A percentile compares a stretch with the other conserved stretches of the same genome.
Evolutionary conservation across 1,284 basidiomycete genomes (phyloP).

Genomic region (Pterulicium gracile): DNA sequence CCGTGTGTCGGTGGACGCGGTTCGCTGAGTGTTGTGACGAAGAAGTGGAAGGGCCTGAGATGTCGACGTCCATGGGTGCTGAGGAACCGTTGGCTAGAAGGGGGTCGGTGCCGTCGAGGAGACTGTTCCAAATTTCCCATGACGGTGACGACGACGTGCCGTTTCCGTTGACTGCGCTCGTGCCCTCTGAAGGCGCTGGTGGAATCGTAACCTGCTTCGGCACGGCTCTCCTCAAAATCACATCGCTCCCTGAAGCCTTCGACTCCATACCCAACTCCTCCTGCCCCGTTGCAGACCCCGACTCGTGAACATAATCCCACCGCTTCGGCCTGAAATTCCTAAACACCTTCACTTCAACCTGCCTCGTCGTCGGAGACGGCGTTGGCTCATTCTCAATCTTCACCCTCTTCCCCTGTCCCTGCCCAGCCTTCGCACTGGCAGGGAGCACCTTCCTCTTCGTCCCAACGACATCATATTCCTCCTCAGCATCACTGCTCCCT

Average conservation of each 20-base stretch:
- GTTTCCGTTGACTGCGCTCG: slow-evolving; percentile 16
- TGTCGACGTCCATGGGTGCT: slow-evolving; percentile 6
- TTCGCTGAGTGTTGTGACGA: slow-evolving; percentile 22
- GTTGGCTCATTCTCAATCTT: slow-evolving; percentile 25
- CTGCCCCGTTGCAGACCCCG: slow-evolving; percentile 25
- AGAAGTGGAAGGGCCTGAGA: neutral
- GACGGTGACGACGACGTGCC: neutral
- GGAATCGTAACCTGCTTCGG: slow-evolving; percentile 19
- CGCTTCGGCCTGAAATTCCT: slow-evolving; percentile 54
- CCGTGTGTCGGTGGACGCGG: slow-evolving; percentile 34
- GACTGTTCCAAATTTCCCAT: neutral
- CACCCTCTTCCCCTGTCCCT: slow-evolving; percentile 21
- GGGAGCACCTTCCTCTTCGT: neutral
- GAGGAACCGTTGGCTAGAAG: neutral
- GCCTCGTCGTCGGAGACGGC: slow-evolving; percentile 21
- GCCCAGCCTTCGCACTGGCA: slow-evolving; percentile 9
- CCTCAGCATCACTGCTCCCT: neutral
- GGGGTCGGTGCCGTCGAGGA: neutral
- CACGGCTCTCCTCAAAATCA: slow-evolving; percentile 23
- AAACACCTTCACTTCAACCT: slow-evolving; percentile 26
- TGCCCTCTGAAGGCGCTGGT: slow-evolving; percentile 12
- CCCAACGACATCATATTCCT: neutral
- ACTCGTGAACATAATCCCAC: slow-evolving; percentile 47
- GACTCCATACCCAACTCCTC: too few species aligned
- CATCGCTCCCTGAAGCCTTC: too few species aligned